Base-by-base conservation (phyloP, 345 rosid species). In the Erysimum cheiranthoides region DNA sequence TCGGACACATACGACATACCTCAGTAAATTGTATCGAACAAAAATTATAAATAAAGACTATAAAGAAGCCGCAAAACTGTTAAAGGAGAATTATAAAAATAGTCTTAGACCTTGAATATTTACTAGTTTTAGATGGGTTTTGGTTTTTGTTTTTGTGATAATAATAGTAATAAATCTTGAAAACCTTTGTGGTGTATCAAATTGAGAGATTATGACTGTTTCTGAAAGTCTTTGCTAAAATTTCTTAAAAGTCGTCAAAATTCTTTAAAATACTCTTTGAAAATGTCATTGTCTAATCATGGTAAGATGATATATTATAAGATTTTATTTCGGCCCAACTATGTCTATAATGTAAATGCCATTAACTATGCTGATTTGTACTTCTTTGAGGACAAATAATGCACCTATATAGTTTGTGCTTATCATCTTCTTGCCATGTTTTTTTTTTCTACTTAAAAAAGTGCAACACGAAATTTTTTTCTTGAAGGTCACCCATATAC, bases 261-360 rank as follows among this genome's bases (percentile, higher is more conserved):
- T 17, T 52, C 10, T 9, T 8, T 27, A 2, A 5, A 36, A 34
- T 46, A 57, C 42, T 65, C 60, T 35, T 35, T 46, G 51, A 38
- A 66, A 66, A 27, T 46, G 73, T 47, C 52, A 57, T 36, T 57
- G 14, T 57, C 78, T 66, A 54, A 54, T 56, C 10, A 56, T 64
- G 51, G 32, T 74, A 36, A 46, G 30, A 56, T 42, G 10, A 73
- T 73, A 54, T 65, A 56, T 10, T 11, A 56, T 45, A 27, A 12
- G 34, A 50, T 9, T 32, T 14, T 34, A 64, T 42, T 46, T 25
- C 9, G 34, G 51, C 11, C 39, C 71, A 43, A 34, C 7, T 56
- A 45, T 17, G 60, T 32, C 10, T 53, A 30, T 39, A 32, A 13
- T 25, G 61, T 38, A 66, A 64, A 21, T 64, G 57, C 39, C 36